phyloP scores from a whole-genome alignment of 164 flowering plant genomes.

The Vitis amurensis region DNA sequence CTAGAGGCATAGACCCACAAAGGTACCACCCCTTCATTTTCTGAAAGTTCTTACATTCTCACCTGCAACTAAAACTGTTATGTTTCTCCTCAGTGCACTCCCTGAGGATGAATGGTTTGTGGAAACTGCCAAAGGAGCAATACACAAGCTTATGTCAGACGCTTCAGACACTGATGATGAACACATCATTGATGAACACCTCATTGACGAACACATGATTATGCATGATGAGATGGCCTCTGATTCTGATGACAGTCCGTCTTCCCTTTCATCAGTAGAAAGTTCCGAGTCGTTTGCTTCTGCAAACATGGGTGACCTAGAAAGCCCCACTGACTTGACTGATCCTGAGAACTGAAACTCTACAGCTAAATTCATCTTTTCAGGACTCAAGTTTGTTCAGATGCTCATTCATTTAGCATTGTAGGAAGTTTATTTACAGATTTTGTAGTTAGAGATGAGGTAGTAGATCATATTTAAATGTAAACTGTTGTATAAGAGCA shows the following conservation, averaged over 20 bases:
- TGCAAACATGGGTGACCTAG: constrained; percentile 77
- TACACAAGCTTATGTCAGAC: constrained; percentile 82
- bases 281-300: constrained; percentile 85
- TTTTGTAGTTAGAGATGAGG: no score
- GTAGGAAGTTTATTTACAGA: no score
- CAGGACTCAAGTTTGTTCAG: no score
- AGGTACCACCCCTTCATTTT: constrained; percentile 43
- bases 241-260: constrained; percentile 63
- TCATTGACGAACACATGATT: constrained; percentile 1
- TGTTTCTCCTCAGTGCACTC: constrained; percentile 51
- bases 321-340: constrained; percentile 55
- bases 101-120: constrained; percentile 96
- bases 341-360: constrained; percentile 54
- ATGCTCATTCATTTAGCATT: no score
- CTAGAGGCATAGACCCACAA: constrained; percentile 82
- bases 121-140: constrained; percentile 82
- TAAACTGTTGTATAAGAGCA: no score
- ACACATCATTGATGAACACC: constrained; percentile 24
- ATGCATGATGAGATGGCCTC: constrained; percentile 53
- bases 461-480: no score
- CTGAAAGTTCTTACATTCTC: background rate
- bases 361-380: background rate
- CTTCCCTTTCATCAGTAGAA: constrained; percentile 62
- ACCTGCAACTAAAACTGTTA: background rate
- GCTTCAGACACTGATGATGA: constrained; percentile 74